Conservation (phyloP, 345 rosid species). For the Pseudoturritis turrita region DNA sequence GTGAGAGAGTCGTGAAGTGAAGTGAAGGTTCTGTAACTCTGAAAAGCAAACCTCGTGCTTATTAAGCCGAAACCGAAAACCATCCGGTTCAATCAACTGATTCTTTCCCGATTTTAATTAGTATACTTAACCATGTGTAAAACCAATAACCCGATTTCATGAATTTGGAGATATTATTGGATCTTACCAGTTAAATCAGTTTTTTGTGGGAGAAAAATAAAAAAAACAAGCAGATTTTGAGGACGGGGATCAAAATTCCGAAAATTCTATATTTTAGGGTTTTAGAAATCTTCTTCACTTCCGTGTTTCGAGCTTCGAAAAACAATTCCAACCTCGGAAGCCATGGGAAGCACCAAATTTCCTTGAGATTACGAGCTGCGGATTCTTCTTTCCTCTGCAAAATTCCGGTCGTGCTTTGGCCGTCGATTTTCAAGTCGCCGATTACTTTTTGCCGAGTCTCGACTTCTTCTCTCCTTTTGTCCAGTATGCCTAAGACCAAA, state of each 20-base stretch:
- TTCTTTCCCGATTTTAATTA: no score
- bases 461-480: background rate
- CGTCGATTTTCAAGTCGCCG: background rate
- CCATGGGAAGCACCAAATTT: background rate
- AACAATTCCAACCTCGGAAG: background rate
- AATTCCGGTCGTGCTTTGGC: background rate
- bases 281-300: background rate
- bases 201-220: no score
- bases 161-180: no score
- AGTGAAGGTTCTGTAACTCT: slow-evolving; percentile 14
- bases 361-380: background rate
- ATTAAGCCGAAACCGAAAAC: background rate
- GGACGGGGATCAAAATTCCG: background rate
- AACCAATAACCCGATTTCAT: no score
- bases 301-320: background rate
- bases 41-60: background rate
- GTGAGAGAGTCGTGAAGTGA: slow-evolving; percentile 4
- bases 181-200: no score
- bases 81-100: slow-evolving; percentile 2
- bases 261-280: background rate
- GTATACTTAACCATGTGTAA: no score
- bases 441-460: background rate
- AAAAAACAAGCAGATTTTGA: no score
- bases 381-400: no score
- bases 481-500: no score